phyloP scores from a whole-genome alignment of 306 rosid genomes.

The Canavalia ensiformis region DNA sequence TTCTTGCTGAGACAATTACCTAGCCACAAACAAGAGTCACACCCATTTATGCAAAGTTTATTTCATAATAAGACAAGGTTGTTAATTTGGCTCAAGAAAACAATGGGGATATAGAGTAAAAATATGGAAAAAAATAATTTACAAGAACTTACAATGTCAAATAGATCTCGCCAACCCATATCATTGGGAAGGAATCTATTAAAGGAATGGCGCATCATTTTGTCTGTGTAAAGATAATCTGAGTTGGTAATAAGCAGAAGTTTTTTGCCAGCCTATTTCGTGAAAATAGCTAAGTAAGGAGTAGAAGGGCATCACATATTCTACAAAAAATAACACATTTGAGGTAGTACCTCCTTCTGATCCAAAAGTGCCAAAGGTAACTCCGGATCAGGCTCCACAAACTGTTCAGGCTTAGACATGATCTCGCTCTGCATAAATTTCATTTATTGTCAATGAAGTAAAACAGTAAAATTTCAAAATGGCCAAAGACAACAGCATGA shows the following conservation, averaged over 20 bases:
- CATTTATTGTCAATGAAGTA: conserved; percentile 39
- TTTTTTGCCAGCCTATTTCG: conserved; percentile 91
- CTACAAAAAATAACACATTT: conserved; percentile 27
- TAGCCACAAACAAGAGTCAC: conserved; percentile 45
- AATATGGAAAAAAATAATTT: conserved; percentile 20
- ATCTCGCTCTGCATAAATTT: conserved; percentile 84
- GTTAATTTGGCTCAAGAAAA: conserved; percentile 23
- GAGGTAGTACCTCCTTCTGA: conserved; percentile 83
- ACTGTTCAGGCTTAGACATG: conserved; percentile 96
- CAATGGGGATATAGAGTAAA: conserved; percentile 33
- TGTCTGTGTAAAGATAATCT: conserved; percentile 89
- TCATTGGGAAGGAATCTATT: conserved; percentile 96
- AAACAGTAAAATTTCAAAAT: conserved; percentile 1
- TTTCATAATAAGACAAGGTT: conserved; percentile 18
- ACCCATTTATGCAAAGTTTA: conserved; percentile 32
- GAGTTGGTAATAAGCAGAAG: conserved; percentile 98
- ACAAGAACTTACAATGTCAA: conserved; percentile 84
- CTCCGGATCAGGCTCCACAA: conserved; percentile 94
- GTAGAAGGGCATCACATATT: conserved; percentile 16
- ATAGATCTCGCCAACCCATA: conserved; percentile 95
- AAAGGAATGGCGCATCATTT: conserved; percentile 97
- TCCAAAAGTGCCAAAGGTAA: conserved; percentile 94
- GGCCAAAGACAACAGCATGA: conserved; percentile 30
- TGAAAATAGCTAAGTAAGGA: conserved; percentile 47
- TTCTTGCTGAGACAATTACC: conserved; percentile 97